A percentile compares a stretch with the other conserved stretches of the same genome.
Evolutionary conservation across 495 filamentous ascomycete genomes (phyloP).

Genomic region (Xylaria palmicola): DNA sequence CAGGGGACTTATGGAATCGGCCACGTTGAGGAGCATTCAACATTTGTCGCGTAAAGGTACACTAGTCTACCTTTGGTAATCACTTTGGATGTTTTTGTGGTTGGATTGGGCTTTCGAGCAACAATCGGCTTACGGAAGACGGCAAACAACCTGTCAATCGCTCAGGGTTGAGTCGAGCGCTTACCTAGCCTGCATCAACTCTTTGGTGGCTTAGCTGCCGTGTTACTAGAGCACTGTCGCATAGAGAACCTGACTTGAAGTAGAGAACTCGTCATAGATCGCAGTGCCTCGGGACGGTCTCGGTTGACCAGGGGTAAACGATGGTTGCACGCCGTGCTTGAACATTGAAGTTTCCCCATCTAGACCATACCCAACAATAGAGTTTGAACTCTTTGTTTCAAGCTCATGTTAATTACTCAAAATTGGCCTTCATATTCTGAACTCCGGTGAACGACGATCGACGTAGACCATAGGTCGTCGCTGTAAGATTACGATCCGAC

Average conservation of each 20-base stretch:
- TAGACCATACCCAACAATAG: not conserved
- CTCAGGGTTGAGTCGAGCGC: too few species aligned
- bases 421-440: not conserved
- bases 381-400: constrained; percentile 4
- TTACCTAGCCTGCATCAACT: too few species aligned
- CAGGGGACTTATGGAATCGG: not conserved
- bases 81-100: not conserved
- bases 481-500: not conserved
- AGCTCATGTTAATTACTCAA: not conserved
- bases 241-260: not conserved
- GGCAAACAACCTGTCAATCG: too few species aligned
- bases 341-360: not conserved
- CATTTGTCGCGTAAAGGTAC: not conserved
- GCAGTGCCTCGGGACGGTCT: not conserved
- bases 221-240: not conserved
- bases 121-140: too few species aligned
- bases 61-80: not conserved
- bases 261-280: not conserved
- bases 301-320: not conserved
- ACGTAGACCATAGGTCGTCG: not conserved
- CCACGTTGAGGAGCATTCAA: not conserved
- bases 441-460: not conserved
- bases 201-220: not conserved
- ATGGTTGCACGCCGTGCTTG: not conserved
- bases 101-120: not conserved